A percentile compares a stretch with the other conserved stretches of the same genome.
Evolutionary conservation across 768 basidiomycete species (phyloP).

Genomic region (Tylopilus rubrobrunneus): DNA sequence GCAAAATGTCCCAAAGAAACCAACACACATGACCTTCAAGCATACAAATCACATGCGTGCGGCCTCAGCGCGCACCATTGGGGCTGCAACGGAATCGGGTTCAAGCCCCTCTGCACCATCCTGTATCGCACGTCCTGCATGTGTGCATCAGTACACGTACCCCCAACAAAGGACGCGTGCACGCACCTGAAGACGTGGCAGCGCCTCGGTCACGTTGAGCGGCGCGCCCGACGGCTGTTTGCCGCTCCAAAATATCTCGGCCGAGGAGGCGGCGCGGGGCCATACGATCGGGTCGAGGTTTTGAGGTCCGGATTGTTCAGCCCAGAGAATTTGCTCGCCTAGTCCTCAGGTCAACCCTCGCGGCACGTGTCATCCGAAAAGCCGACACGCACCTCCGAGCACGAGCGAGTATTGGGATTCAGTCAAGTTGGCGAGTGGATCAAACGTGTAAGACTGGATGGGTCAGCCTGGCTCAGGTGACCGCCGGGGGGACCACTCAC

Average conservation of each 20-base stretch:
- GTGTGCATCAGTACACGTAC: no score
- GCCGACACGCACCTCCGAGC: constrained; percentile 30
- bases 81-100: constrained; percentile 50
- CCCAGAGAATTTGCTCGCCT: constrained; percentile 43
- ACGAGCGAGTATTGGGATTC: constrained; percentile 35
- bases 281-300: constrained; percentile 45
- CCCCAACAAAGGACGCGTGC: not conserved
- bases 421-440: constrained; percentile 44
- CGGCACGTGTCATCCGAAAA: not conserved
- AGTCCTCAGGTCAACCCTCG: not conserved
- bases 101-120: constrained; percentile 46
- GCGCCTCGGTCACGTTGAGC: constrained; percentile 34
- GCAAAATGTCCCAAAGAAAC: no score
- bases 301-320: constrained; percentile 41
- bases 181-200: constrained; percentile 46
- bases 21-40: no score
- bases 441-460: constrained; percentile 43
- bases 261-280: constrained; percentile 45
- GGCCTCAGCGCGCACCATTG: constrained; percentile 54
- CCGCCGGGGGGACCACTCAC: constrained; percentile 24
- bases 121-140: constrained; percentile 39
- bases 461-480: not conserved
- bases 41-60: constrained; percentile 39
- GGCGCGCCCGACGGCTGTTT: constrained; percentile 32
- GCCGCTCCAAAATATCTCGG: constrained; percentile 55